These are phyloP conservation scores for Exophiala oligosperma DNA, from an alignment of 2,329 filamentous ascomycete species.

Conservation along the genomic window DNA sequence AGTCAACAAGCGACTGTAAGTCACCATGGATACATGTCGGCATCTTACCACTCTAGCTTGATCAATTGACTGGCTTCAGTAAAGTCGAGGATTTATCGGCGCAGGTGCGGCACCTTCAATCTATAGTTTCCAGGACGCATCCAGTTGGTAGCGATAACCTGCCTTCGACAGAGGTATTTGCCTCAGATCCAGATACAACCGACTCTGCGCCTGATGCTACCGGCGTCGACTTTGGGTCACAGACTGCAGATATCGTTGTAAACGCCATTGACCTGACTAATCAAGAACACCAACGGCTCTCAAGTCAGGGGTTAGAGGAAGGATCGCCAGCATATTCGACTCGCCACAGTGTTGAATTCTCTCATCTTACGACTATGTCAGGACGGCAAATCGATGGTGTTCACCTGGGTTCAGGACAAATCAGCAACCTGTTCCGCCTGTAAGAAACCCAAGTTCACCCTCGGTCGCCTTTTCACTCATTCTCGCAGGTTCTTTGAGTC, in stretches of 20 bases:
- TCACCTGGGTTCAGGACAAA: not conserved
- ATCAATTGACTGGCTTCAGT: not conserved
- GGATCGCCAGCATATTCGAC: not conserved
- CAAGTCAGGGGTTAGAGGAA: too few species aligned
- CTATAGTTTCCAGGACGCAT: slow-evolving; percentile 1
- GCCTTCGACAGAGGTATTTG: too few species aligned
- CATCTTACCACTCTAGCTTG: too few species aligned
- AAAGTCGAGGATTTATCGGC: slow-evolving; percentile 11
- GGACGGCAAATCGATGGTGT: slow-evolving; percentile 4
- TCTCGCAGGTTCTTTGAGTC: slow-evolving; percentile 53
- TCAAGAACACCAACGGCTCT: too few species aligned
- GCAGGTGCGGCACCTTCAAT: slow-evolving; percentile 4
- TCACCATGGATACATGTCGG: not conserved
- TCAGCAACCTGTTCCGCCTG: slow-evolving; percentile 6
- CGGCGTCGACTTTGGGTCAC: too few species aligned
- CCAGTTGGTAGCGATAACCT: not conserved
- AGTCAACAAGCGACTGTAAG: slow-evolving; percentile 13
- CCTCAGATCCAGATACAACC: too few species aligned
- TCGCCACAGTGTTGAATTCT: not conserved
- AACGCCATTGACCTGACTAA: too few species aligned
- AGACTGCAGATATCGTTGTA: too few species aligned
- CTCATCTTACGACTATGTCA: too few species aligned
- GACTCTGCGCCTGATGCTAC: too few species aligned
- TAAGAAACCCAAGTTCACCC: not conserved
- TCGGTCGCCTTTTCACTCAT: slow-evolving; percentile 39